A percentile compares a stretch with the other conserved stretches of the same genome.
These are phyloP conservation scores for Tuber aestivum DNA, from an alignment of 495 filamentous ascomycete genomes.

Conservation along the genomic window DNA sequence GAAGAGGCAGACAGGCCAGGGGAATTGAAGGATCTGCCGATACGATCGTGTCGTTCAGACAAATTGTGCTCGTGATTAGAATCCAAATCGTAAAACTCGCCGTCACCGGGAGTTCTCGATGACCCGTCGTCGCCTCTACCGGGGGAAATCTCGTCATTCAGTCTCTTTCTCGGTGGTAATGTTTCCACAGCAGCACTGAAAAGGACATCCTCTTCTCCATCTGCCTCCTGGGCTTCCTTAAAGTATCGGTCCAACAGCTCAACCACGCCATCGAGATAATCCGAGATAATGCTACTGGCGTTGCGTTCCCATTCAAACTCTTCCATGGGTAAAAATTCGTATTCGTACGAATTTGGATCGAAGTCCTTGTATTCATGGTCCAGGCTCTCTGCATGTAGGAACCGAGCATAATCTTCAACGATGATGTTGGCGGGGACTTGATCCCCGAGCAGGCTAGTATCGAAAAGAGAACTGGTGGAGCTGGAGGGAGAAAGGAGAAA, in stretches of 20 bases:
- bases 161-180: constrained; percentile 28
- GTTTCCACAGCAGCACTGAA: constrained; percentile 27
- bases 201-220: constrained; percentile 28
- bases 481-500: constrained; percentile 34
- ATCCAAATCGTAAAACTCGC: constrained; percentile 27
- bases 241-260: constrained; percentile 31
- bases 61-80: not conserved
- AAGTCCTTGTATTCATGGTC: constrained; percentile 32
- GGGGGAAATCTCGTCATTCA: constrained; percentile 27
- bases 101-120: not conserved
- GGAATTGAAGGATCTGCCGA: constrained; percentile 31
- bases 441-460: constrained; percentile 30
- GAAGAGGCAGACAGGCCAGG: constrained; percentile 32
- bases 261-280: constrained; percentile 34
- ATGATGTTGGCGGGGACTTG: constrained; percentile 33
- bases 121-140: constrained; percentile 15
- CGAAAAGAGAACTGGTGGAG: constrained; percentile 34
- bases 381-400: constrained; percentile 18
- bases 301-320: constrained; percentile 38
- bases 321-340: constrained; percentile 34
- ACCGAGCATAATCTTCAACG: constrained; percentile 28
- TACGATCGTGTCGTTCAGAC: constrained; percentile 26
- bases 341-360: constrained; percentile 29
- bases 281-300: constrained; percentile 35
- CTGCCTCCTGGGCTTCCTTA: constrained; percentile 34